A percentile compares a stretch with the other conserved stretches of the same genome.
phyloP scores from a whole-genome alignment of 1,139 yeast genomes.

The Magnusiomyces fungicola region DNA sequence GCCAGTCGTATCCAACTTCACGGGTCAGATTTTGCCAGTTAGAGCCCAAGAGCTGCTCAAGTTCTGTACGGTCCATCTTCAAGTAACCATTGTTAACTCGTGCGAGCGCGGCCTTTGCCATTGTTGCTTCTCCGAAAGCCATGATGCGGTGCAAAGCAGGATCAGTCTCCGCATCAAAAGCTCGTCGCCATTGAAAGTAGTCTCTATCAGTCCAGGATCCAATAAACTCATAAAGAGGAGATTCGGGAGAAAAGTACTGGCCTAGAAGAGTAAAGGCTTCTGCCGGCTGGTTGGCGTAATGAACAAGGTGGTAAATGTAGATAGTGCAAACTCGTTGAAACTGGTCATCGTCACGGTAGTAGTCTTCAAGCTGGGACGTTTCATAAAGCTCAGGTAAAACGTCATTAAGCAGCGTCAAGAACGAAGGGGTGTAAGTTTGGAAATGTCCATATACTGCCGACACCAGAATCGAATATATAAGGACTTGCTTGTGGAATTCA shows the following conservation, averaged over 20 bases:
- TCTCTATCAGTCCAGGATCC: slow-evolving; percentile 21
- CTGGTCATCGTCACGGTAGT: slow-evolving; percentile 4
- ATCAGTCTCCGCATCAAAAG: slow-evolving; percentile 15
- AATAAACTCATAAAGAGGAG: slow-evolving; percentile 17
- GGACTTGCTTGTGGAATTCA: slow-evolving; percentile 11
- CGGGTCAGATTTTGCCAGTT: not conserved
- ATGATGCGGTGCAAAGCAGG: slow-evolving; percentile 19
- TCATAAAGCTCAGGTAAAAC: slow-evolving; percentile 17
- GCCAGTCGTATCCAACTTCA: slow-evolving; percentile 1
- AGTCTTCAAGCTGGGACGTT: slow-evolving; percentile 3
- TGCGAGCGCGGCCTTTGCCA: slow-evolving; percentile 17
- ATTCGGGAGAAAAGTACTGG: slow-evolving; percentile 16
- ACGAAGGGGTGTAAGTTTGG: slow-evolving; percentile 17
- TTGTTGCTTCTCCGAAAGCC: slow-evolving; percentile 18
- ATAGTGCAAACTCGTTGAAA: slow-evolving; percentile 15
- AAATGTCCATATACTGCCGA: slow-evolving; percentile 20
- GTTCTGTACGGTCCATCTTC: not conserved
- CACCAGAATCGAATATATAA: slow-evolving; percentile 18
- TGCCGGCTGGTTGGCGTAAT: slow-evolving; percentile 16
- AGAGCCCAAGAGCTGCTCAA: not conserved
- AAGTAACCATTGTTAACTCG: slow-evolving; percentile 3
- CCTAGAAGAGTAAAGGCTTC: slow-evolving; percentile 18
- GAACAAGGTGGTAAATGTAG: slow-evolving; percentile 20
- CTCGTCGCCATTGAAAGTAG: slow-evolving; percentile 19
- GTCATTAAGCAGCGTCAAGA: slow-evolving; percentile 14